These are phyloP conservation scores for Aspergillus pseudoviridinutans DNA, from an alignment of 2,329 filamentous ascomycete species.

Conservation along the genomic window DNA sequence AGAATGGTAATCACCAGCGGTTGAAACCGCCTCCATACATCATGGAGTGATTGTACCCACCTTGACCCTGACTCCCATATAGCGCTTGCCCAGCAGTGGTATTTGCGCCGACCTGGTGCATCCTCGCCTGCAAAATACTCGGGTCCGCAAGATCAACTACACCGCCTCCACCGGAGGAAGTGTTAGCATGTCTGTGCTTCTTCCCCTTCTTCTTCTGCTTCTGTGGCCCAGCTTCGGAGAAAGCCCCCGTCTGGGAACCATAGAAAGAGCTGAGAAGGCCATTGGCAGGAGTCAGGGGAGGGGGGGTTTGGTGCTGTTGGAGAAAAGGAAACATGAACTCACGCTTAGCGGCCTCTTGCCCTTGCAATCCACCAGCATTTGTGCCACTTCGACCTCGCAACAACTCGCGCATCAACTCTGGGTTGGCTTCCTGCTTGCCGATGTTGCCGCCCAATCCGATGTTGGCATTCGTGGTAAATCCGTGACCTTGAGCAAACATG, in stretches of 20 bases:
- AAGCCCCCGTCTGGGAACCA: slow-evolving; percentile 76
- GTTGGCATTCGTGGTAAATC: slow-evolving; percentile 63
- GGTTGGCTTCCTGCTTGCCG: slow-evolving; percentile 67
- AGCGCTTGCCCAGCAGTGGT: slow-evolving; percentile 72
- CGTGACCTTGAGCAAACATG: slow-evolving; percentile 87
- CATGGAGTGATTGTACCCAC: slow-evolving; percentile 84
- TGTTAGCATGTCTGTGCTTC: slow-evolving; percentile 99
- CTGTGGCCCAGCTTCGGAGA: slow-evolving; percentile 80
- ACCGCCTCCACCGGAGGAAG: slow-evolving; percentile 99
- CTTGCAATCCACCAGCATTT: slow-evolving; percentile 62
- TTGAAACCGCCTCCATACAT: slow-evolving; percentile 70
- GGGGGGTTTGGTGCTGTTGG: slow-evolving; percentile 81
- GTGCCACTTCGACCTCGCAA: slow-evolving; percentile 63
- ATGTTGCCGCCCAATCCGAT: slow-evolving; percentile 60
- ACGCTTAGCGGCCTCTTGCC: slow-evolving; percentile 90
- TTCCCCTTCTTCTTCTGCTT: slow-evolving; percentile 99
- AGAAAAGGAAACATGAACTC: slow-evolving; percentile 96
- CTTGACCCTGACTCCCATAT: slow-evolving; percentile 81
- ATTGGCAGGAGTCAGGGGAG: slow-evolving; percentile 87
- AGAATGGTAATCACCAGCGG: slow-evolving; percentile 57
- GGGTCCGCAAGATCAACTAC: slow-evolving; percentile 99
- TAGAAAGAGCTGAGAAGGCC: slow-evolving; percentile 89
- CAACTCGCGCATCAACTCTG: slow-evolving; percentile 77
- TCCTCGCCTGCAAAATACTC: slow-evolving; percentile 97
- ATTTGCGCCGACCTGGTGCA: slow-evolving; percentile 84